Evolutionary conservation across 192 early-diverging fungal genomes (phyloP).

Genomic region (Umbelopsis isabellina): DNA sequence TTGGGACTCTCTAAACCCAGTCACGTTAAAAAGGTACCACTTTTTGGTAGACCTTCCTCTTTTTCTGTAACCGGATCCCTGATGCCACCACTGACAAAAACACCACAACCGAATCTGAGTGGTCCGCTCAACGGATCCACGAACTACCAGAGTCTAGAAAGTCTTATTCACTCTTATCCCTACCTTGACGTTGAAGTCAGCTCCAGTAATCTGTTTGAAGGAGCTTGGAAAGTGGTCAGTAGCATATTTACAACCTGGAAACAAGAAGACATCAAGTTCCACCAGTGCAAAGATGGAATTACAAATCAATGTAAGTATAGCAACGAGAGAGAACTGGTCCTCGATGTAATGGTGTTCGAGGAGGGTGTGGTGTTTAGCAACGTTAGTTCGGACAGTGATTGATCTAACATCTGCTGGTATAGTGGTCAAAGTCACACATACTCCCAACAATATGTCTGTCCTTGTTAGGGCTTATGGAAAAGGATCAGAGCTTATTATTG

Average conservation of each 20-base stretch:
- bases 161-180: slow-evolving; percentile 32
- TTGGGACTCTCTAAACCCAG: too few species aligned
- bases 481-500: slow-evolving; percentile 85
- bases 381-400: too few species aligned
- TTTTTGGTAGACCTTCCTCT: too few species aligned
- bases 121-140: not conserved
- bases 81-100: slow-evolving; percentile 8
- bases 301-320: slow-evolving; percentile 72
- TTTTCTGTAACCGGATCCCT: not conserved
- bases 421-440: slow-evolving; percentile 76
- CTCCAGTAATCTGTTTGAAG: slow-evolving; percentile 64
- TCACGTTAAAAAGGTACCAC: too few species aligned
- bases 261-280: slow-evolving; percentile 55
- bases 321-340: not conserved
- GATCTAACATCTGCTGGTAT: not conserved
- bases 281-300: slow-evolving; percentile 80
- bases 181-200: slow-evolving; percentile 55
- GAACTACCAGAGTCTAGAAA: not conserved
- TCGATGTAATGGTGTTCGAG: too few species aligned
- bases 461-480: slow-evolving; percentile 91
- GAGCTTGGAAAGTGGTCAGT: slow-evolving; percentile 55
- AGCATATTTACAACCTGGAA: slow-evolving; percentile 67
- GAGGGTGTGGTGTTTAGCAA: too few species aligned
- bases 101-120: not conserved
- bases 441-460: slow-evolving; percentile 56